phyloP scores from a whole-genome alignment of 2,329 filamentous ascomycete species.

The Emergomyces orientalis region DNA sequence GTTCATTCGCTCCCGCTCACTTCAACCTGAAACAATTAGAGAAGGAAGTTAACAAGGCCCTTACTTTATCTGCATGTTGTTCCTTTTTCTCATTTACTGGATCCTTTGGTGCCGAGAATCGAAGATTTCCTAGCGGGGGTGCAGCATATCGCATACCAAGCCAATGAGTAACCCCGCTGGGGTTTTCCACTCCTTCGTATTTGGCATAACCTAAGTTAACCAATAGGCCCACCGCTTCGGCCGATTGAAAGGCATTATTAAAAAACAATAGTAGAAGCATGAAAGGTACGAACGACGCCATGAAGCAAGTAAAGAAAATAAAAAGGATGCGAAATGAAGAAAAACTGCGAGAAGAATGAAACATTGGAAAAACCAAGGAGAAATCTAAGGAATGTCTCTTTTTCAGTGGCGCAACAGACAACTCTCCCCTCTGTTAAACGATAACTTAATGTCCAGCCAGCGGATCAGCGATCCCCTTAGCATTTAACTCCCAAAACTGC shows the following conservation, averaged over 20 bases:
- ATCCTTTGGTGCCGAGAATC: conserved; percentile 60
- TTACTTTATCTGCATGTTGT: conserved; percentile 48
- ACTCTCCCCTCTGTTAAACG: neutral
- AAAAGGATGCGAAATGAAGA: neutral
- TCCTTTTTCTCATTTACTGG: conserved; percentile 41
- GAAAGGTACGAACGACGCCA: neutral
- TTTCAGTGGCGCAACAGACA: neutral
- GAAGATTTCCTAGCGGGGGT: conserved; percentile 53
- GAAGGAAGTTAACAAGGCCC: conserved; percentile 9
- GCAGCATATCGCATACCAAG: conserved; percentile 67
- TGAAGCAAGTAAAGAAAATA: neutral
- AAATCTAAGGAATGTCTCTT: neutral
- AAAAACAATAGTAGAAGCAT: neutral
- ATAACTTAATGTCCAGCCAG: neutral
- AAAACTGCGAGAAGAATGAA: neutral
- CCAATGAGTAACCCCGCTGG: conserved; percentile 58
- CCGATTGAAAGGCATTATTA: neutral
- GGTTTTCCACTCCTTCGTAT: conserved; percentile 50
- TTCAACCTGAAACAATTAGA: neutral
- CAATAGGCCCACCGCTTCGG: conserved; percentile 21
- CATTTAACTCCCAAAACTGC: neutral
- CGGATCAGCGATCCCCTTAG: neutral
- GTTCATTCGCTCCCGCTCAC: neutral
- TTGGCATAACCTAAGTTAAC: conserved; percentile 59
- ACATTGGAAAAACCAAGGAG: neutral